Percentiles rank a stretch among this genome's conserved stretches.
Evolutionary conservation across 2,329 filamentous ascomycete species (phyloP).

Genomic region (Botrytis sinoallii): DNA sequence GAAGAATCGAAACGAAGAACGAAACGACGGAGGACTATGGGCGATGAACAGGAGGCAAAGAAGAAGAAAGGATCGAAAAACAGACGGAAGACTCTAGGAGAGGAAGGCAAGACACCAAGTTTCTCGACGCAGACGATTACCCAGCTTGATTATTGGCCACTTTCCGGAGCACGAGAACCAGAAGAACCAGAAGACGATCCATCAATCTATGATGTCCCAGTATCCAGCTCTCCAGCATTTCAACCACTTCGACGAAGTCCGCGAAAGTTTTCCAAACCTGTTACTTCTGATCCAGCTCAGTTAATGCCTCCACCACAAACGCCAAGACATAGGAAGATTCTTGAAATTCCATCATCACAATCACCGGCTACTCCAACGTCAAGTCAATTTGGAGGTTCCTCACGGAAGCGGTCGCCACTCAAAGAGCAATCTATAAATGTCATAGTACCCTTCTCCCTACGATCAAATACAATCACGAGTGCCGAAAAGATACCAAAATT

Average conservation of each 20-base stretch:
- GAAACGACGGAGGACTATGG: constrained; percentile 29
- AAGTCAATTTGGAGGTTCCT: constrained; percentile 25
- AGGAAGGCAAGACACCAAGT: constrained; percentile 22
- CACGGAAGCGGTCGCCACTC: constrained; percentile 24
- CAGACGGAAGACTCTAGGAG: constrained; percentile 29
- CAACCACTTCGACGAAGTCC: constrained; percentile 14
- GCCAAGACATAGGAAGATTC: constrained; percentile 25
- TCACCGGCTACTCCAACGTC: constrained; percentile 37
- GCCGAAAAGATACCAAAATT: constrained; percentile 27
- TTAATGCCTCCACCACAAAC: constrained; percentile 33
- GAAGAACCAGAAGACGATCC: constrained; percentile 17
- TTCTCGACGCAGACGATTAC: constrained; percentile 35
- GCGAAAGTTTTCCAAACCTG: neutral
- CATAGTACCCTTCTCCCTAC: constrained; percentile 29
- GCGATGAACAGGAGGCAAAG: constrained; percentile 1
- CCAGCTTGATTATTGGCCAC: constrained; percentile 31
- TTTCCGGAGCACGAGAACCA: constrained; percentile 1
- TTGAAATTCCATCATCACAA: constrained; percentile 38
- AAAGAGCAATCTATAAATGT: constrained; percentile 30
- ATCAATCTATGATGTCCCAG: constrained; percentile 28
- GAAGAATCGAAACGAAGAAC: constrained; percentile 24
- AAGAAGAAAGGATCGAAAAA: constrained; percentile 18
- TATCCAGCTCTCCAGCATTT: constrained; percentile 20
- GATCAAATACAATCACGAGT: constrained; percentile 19
- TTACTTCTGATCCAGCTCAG: constrained; percentile 5